A percentile compares a stretch with the other conserved stretches of the same genome.
These are phyloP conservation scores for Berberis vulgaris DNA, from an alignment of 164 flowering plant species.

Conservation along the genomic window DNA sequence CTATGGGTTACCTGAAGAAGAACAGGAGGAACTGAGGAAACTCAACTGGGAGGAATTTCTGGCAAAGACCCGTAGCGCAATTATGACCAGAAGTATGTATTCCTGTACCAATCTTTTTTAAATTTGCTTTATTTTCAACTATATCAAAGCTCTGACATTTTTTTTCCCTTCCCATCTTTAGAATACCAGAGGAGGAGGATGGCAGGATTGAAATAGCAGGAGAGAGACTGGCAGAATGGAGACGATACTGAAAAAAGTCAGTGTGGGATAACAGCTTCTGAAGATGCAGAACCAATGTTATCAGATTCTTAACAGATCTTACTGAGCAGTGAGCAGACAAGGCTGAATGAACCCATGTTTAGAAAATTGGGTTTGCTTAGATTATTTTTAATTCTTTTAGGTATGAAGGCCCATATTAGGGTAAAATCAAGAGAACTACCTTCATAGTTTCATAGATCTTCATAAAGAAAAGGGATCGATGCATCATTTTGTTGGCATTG, in stretches of 20 bases:
- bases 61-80: constrained; percentile 64
- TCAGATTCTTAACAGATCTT: background rate
- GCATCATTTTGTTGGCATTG: no score
- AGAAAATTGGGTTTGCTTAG: background rate
- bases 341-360: background rate
- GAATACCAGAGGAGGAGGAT: background rate
- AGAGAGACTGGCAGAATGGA: background rate
- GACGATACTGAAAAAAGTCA: background rate
- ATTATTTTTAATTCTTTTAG: no score
- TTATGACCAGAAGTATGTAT: constrained; percentile 61
- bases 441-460: no score
- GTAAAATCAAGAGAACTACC: no score
- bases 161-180: background rate
- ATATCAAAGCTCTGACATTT: background rate
- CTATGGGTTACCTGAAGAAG: constrained; percentile 76
- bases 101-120: background rate
- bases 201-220: background rate
- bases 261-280: background rate
- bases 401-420: no score
- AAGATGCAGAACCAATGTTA: background rate
- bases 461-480: no score
- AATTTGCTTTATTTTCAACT: background rate
- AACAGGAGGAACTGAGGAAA: constrained; percentile 61
- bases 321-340: background rate
- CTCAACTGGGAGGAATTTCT: constrained; percentile 85